Evolutionary conservation across 805 yeast species (phyloP), one percentile per base, ranked within the genome.

Genomic region (Deakozyma indianensis): DNA sequence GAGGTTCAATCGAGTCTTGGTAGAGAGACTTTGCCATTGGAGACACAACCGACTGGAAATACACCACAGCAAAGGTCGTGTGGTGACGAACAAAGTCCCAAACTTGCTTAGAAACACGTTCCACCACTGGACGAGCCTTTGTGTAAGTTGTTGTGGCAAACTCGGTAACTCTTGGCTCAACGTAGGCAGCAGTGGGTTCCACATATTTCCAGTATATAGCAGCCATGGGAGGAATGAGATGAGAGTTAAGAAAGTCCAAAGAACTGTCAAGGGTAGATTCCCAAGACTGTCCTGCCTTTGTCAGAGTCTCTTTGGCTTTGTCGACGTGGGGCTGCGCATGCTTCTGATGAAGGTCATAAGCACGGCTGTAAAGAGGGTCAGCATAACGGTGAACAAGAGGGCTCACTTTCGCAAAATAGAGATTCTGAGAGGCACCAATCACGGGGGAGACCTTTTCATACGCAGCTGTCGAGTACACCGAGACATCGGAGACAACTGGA

Each of bases 1-100:
- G 59, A 2, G 60, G 59, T 47, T 56, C 56, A 23, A 56, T 47
- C 4, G 45, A 41, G 32, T 50, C 47, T 15, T 44, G 45, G 45
- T 56, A 56, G 3, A 56, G 23, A 9, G 43, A 46, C 15, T 21
- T 18, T 11, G 51, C 43, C 27, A 44, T 40, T 11, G 59, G 57
- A 1, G 47, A 22, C 1, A 53, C 45, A 16, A 22, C 42, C 1
- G 47, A 15, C 27, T 44, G 35, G 22, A 53, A 22, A 52, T 51
- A 52, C 11, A 25, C 35, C 24, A 23, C 35, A 14, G 29, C 44
- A 3, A 24, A 29, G 2, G 18, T 3, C 5, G 29, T 18, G 15
- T 44, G 44, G n/a, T 22, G 23, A n/a, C 42, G 15, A 9, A 38
- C 23, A 7, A 25, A 3, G 11, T 22, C 20, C 23, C 38, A 29